Evolutionary conservation across 1,284 basidiomycete species (phyloP).

Genomic region (Boletus subluridellus): DNA sequence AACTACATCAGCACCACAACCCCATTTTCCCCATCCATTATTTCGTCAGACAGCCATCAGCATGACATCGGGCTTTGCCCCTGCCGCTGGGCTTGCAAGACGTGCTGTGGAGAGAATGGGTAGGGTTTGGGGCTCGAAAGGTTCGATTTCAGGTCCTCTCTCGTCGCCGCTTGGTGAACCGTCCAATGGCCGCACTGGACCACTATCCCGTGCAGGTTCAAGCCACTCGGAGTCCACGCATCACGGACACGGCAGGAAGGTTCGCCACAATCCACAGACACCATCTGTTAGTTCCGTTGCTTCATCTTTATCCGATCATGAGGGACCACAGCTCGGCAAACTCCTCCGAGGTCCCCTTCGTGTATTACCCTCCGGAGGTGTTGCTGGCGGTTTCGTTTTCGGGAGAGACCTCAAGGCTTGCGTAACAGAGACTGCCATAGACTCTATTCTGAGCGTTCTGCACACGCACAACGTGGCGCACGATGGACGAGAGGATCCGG

Average conservation of each 20-base stretch:
- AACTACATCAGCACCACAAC: slow-evolving; percentile 20
- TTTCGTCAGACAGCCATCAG: slow-evolving; percentile 66
- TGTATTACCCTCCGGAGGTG: slow-evolving; percentile 32
- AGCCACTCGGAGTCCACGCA: slow-evolving; percentile 29
- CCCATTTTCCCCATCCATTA: slow-evolving; percentile 27
- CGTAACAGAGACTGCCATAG: slow-evolving; percentile 59
- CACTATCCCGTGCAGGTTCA: slow-evolving; percentile 38
- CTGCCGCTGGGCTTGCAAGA: slow-evolving; percentile 68
- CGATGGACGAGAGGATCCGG: slow-evolving; percentile 19
- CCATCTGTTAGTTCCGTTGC: slow-evolving; percentile 52
- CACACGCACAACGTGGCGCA: slow-evolving; percentile 21
- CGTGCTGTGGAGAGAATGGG: slow-evolving; percentile 73
- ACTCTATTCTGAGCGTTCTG: slow-evolving; percentile 24
- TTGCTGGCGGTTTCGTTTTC: slow-evolving; percentile 59
- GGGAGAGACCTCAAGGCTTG: slow-evolving; percentile 54
- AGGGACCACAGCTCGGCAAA: slow-evolving; percentile 57
- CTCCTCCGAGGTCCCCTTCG: slow-evolving; percentile 52
- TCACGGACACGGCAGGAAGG: slow-evolving; percentile 30
- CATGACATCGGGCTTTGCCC: slow-evolving; percentile 61
- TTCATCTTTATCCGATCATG: slow-evolving; percentile 53
- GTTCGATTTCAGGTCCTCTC: slow-evolving; percentile 42
- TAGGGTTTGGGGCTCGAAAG: slow-evolving; percentile 54
- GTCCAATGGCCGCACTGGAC: slow-evolving; percentile 26
- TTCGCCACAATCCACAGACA: slow-evolving; percentile 53
- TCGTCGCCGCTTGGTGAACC: slow-evolving; percentile 38